Evolutionary conservation across 441 rosid genomes (phyloP), one percentile per base, ranked within the genome.

Genomic region (Gossypium laxum): DNA sequence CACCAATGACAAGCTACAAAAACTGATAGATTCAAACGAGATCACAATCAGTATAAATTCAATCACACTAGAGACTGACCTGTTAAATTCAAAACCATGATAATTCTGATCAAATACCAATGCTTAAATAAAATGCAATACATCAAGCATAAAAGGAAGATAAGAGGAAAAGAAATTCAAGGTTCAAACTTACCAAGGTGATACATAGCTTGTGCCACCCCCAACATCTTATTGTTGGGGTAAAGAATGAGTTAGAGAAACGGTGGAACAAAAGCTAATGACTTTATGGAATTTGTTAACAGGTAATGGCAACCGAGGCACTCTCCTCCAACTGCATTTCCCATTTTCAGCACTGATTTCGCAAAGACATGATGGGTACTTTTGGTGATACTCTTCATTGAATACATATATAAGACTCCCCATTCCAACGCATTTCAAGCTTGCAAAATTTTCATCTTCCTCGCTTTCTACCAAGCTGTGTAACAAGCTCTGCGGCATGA

Each of bases 361-460:
- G 74, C 92, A 88, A 3, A 90, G 73, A 74, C 94, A 92, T 81
- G 97, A 91, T 14, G 97, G 96, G 80, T 87, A 92, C 28, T 79
- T 88, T 75, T 83, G 84, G 75, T 90, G 93, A 71, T 82, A 82
- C 70, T 91, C 93, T 71, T 88, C 92, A 58, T 90, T 87, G 71
- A 89, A 88, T 50, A 91, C 92, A 70, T 90, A 90, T 0, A 91
- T 58, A 59, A 90, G 80, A 69, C 82, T 79, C 22, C 96, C 96
- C 58, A 82, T 72, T 15, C 92, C 96, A n/a, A 87, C 89, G 43
- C 97, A 90, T 84, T 88, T 91, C 86, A 91, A 78, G 78, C 84
- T 87, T 6, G 85, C 92, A 60, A 81, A 91, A 72, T 81, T 89
- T 47, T 87, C 85, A 30, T 85, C 83, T 70, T 90, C 97, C 65